These are phyloP conservation scores for Ceratocystis smalleyi DNA, from an alignment of 2,329 filamentous ascomycete genomes.

Conservation along the genomic window DNA sequence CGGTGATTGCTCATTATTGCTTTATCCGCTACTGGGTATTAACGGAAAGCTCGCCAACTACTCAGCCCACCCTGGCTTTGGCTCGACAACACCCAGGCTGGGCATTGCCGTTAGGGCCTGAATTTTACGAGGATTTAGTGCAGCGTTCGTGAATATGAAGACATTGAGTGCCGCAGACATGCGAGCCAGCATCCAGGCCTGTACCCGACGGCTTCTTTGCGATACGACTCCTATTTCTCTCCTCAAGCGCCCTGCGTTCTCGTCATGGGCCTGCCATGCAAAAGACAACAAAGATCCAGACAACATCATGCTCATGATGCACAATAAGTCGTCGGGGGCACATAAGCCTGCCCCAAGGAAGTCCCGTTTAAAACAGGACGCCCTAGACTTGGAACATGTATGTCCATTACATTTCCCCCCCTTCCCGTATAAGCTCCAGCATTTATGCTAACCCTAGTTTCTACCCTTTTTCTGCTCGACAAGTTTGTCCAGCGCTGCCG, in stretches of 20 bases:
- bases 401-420: neutral
- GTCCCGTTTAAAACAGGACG: neutral
- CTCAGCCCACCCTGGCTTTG: neutral
- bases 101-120: neutral
- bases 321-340: neutral
- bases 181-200: neutral
- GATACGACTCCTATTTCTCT: neutral
- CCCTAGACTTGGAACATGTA: conserved; percentile 1
- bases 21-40: neutral
- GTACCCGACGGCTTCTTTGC: neutral
- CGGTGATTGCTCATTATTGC: neutral
- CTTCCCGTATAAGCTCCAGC: neutral
- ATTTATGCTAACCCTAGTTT: neutral
- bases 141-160: neutral
- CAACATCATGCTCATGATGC: neutral
- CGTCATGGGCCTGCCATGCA: neutral
- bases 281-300: neutral
- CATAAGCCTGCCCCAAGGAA: neutral
- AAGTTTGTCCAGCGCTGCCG: conserved; percentile 45
- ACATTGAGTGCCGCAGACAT: neutral
- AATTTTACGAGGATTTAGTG: neutral
- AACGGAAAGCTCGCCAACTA: neutral
- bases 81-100: neutral
- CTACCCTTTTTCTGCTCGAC: neutral
- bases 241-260: neutral